Conservation (phyloP, 257 asterid species). For the Nemophila menziesii region DNA sequence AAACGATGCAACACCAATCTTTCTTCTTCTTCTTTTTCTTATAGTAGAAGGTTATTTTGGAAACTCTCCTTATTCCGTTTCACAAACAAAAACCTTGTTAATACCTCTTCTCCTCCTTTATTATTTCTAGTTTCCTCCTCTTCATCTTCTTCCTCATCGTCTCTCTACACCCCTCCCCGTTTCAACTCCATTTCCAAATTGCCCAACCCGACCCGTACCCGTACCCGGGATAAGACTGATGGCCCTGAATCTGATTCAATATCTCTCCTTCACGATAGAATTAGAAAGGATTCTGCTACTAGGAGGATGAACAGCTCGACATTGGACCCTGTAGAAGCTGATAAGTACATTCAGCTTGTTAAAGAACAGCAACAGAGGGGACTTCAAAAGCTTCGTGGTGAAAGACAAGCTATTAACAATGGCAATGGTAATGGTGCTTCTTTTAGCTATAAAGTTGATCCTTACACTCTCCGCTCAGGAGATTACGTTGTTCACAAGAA, state of each 20-base stretch:
- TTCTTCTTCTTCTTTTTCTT: too few species aligned
- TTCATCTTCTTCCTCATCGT: background rate
- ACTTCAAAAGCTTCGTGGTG: slow-evolving; percentile 44
- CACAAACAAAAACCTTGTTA: too few species aligned
- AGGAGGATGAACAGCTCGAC: slow-evolving; percentile 41
- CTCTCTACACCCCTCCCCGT: background rate
- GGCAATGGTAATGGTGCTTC: slow-evolving; percentile 26
- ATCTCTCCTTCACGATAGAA: slow-evolving; percentile 53
- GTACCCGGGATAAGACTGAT: slow-evolving; percentile 18
- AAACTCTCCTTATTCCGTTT: too few species aligned
- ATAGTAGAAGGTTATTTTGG: background rate
- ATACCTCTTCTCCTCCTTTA: background rate
- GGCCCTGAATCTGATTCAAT: slow-evolving; percentile 39
- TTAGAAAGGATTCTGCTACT: slow-evolving; percentile 61
- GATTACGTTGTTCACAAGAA: slow-evolving; percentile 90
- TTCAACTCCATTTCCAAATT: slow-evolving; percentile 11
- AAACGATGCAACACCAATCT: too few species aligned
- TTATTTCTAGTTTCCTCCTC: background rate
- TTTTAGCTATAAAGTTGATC: slow-evolving; percentile 70
- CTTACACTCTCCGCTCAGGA: slow-evolving; percentile 66
- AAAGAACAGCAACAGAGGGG: slow-evolving; percentile 94
- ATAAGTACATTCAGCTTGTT: slow-evolving; percentile 65
- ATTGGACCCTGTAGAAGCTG: slow-evolving; percentile 73
- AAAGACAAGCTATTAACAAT: slow-evolving; percentile 11
- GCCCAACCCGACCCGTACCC: slow-evolving; percentile 14